phyloP scores from a whole-genome alignment of 148 eudicot genomes.

The Rhododendron vialii region DNA sequence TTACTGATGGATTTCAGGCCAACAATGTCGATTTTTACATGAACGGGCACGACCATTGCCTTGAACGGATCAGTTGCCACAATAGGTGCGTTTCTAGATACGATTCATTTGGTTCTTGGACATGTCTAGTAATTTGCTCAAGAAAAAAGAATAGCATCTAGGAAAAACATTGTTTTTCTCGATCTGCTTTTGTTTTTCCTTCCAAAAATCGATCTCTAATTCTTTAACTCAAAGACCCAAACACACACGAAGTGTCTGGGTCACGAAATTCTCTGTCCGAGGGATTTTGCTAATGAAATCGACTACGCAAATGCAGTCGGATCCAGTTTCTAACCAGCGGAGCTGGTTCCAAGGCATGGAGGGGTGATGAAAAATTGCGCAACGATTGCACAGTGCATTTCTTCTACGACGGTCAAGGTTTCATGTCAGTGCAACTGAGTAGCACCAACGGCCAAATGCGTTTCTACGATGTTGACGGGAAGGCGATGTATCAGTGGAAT shows the following conservation, averaged over 20 bases:
- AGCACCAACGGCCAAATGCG: background rate
- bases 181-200: too few relatives aligned
- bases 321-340: conserved; percentile 13
- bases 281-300: background rate
- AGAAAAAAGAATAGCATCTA: background rate
- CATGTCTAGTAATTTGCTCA: background rate
- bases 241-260: background rate
- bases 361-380: background rate
- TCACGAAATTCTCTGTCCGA: background rate
- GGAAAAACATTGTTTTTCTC: too few relatives aligned
- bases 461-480: conserved; percentile 2
- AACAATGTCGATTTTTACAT: conserved; percentile 12
- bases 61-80: background rate
- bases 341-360: conserved; percentile 18
- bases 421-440: conserved; percentile 11
- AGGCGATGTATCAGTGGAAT: background rate
- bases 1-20: background rate
- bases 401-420: conserved; percentile 16
- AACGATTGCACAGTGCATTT: background rate
- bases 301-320: background rate
- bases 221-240: background rate
- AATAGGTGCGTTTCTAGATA: background rate
- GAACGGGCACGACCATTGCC: conserved; percentile 17
- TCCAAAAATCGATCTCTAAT: background rate
- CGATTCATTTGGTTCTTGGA: background rate